Evolutionary conservation across 2,329 filamentous ascomycete genomes (phyloP), one percentile per base, ranked within the genome.

Genomic region (Claviceps paspali): DNA sequence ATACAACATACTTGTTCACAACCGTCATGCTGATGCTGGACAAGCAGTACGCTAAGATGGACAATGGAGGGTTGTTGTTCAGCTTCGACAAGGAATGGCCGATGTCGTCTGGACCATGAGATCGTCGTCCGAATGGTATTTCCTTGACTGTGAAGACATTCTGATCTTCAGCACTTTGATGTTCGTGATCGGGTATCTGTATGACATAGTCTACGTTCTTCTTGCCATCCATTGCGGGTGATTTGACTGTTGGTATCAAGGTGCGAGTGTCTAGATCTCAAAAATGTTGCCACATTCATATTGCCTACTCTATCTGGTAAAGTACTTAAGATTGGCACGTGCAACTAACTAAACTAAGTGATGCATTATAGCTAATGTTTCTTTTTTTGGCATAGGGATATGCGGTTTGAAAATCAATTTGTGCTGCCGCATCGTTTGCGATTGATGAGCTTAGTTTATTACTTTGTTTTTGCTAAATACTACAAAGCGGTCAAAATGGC

Each of bases 1-100:
- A 95, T 33, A 98, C 76, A 44, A 95, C 87, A 59, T 92, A 98
- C 70, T 98, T 98, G 67, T 98, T 98, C 59, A 92, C 91, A n/a
- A 95, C 83, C 6, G 91, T 98, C 91, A 98, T 98, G 59, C 88
- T 74, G 55, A 98, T 98, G n/a, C 87, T 95, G 37, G 88, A 84
- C 52, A 82, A 68, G 61, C 91, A 98, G 68, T 98, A 98, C 34
- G 83, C 76, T 46, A 93, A 55, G 50, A 98, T 82, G 17, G 88
- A 86, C 33, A 91, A 57, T 32, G 74, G 65, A 12, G 86, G 83
- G 59, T 76, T 91, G 62, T 86, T 84, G 51, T 79, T 72, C 44
- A 85, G 56, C 49, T 65, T 62, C 43, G 65, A 57, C 30, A 67
- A 43, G 41, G 28, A 42, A 32, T 38, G 36, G 24, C 29, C 17